A percentile compares a stretch with the other conserved stretches of the same genome.
phyloP scores from a whole-genome alignment of 1,284 basidiomycete species.

The Leccinum solheimii region DNA sequence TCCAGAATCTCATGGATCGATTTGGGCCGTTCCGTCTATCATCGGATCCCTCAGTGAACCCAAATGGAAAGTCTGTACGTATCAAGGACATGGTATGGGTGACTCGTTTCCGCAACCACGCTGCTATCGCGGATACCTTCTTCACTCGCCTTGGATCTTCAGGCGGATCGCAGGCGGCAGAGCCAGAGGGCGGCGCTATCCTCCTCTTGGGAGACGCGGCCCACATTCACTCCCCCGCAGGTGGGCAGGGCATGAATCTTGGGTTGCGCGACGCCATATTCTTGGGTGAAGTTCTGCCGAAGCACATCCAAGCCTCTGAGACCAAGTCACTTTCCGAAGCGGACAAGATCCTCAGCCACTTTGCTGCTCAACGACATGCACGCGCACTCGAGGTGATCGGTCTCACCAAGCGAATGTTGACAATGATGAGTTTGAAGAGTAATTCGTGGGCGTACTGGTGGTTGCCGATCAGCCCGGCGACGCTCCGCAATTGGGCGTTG shows the following conservation, averaged over 20 bases:
- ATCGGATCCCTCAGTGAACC: constrained; percentile 27
- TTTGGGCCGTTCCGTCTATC: constrained; percentile 34
- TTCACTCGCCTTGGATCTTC: constrained; percentile 30
- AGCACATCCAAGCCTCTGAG: background rate
- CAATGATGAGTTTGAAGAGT: constrained; percentile 13
- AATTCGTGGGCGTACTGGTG: background rate
- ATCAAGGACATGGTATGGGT: constrained; percentile 40
- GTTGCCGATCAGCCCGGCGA: background rate
- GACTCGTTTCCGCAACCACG: constrained; percentile 42
- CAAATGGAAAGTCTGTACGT: constrained; percentile 15
- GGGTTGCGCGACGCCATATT: background rate
- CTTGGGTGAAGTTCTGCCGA: background rate
- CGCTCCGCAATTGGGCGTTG: background rate
- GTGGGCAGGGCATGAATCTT: background rate
- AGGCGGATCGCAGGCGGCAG: background rate
- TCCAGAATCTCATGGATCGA: constrained; percentile 39
- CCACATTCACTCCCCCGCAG: background rate
- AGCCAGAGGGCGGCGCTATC: background rate
- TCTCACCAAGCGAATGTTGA: constrained; percentile 16
- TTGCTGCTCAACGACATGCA: background rate
- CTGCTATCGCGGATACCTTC: constrained; percentile 37
- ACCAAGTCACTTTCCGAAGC: background rate
- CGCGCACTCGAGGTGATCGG: background rate
- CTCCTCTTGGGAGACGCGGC: background rate
- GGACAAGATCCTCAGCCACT: background rate